phyloP scores from a whole-genome alignment of 495 filamentous ascomycete genomes.

The Zalerion maritima region DNA sequence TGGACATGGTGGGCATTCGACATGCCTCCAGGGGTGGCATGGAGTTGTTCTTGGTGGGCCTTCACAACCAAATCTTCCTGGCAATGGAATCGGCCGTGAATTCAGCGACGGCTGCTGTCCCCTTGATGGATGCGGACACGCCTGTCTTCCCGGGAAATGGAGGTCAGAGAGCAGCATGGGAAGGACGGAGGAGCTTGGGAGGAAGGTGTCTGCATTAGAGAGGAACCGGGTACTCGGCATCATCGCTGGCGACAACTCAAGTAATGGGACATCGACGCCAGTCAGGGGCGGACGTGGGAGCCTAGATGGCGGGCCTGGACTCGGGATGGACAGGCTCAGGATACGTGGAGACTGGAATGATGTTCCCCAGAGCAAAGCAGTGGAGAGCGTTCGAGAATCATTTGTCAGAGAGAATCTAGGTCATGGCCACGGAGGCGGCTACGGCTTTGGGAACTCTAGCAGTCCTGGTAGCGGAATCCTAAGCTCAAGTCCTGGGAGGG shows the following conservation, averaged over 20 bases:
- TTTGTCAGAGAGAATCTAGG: conserved; percentile 10
- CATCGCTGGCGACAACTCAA: conserved; percentile 8
- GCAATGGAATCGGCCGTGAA: conserved; percentile 19
- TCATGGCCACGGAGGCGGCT: conserved; percentile 4
- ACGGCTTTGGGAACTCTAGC: conserved; percentile 1
- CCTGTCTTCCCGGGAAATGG: conserved; percentile 51
- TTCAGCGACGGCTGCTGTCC: conserved; percentile 59
- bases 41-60: no score
- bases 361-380: conserved; percentile 36
- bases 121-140: conserved; percentile 56
- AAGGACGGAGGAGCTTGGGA: conserved; percentile 27
- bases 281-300: neutral
- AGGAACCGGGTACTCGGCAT: no score
- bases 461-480: conserved; percentile 16
- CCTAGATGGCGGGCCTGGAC: neutral
- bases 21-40: conserved; percentile 58
- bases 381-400: conserved; percentile 35
- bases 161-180: conserved; percentile 29
- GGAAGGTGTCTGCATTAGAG: no score
- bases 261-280: neutral
- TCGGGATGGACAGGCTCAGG: neutral
- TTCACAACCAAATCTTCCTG: conserved; percentile 1
- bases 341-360: conserved; percentile 21
- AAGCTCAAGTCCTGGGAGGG: conserved; percentile 28
- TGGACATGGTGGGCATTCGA: conserved; percentile 58